These are phyloP conservation scores for Phytophthora sojae DNA, from an alignment of 352 stramenopile species.

Conservation along the genomic window DNA sequence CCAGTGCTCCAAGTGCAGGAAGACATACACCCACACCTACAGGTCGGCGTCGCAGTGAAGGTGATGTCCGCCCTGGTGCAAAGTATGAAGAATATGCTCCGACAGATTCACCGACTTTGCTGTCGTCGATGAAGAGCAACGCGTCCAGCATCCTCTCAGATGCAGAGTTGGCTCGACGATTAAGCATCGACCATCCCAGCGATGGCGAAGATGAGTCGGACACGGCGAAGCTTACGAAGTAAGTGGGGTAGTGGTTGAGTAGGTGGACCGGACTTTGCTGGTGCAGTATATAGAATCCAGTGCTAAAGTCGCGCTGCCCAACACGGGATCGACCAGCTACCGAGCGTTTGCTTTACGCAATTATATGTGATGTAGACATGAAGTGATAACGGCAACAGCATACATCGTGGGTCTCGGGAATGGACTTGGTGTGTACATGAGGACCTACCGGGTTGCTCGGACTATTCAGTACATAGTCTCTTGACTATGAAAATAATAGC, in stretches of 20 bases:
- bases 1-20: constrained; percentile 1
- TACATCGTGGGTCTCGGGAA: too few relatives aligned
- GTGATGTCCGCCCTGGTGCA: constrained; percentile 19
- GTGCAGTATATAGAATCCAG: constrained; percentile 2
- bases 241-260: constrained; percentile 1
- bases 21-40: constrained; percentile 19
- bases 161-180: constrained; percentile 53
- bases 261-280: background rate
- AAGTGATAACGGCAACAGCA: too few relatives aligned
- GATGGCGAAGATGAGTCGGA: constrained; percentile 48
- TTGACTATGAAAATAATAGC: too few relatives aligned
- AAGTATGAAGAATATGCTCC: constrained; percentile 4
- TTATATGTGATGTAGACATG: too few relatives aligned
- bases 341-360: too few relatives aligned
- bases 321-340: background rate
- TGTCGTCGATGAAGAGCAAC: constrained; percentile 49
- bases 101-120: constrained; percentile 23
- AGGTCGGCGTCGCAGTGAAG: constrained; percentile 40
- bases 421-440: too few relatives aligned
- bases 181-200: constrained; percentile 53
- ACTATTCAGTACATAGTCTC: too few relatives aligned
- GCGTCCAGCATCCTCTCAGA: constrained; percentile 66
- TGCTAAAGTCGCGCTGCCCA: background rate
- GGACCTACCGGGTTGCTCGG: too few relatives aligned
- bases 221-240: constrained; percentile 24